These are phyloP conservation scores for Microsporum canis DNA, from an alignment of 2,329 filamentous ascomycete species.

Conservation along the genomic window DNA sequence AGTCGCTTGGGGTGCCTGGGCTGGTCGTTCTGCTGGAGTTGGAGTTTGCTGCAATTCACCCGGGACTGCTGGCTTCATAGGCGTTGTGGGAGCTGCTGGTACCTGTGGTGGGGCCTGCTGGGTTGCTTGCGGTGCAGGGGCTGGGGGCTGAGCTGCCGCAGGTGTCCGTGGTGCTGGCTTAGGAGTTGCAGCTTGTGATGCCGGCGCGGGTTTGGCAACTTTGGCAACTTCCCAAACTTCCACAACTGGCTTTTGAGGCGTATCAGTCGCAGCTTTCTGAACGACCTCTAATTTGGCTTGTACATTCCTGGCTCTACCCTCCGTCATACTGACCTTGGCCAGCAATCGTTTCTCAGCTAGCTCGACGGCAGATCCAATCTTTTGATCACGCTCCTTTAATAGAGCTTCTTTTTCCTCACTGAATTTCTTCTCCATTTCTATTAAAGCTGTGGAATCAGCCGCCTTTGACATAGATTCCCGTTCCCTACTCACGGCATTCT, in stretches of 20 bases:
- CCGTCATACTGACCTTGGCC: conserved; percentile 65
- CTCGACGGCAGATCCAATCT: conserved; percentile 49
- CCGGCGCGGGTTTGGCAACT: conserved; percentile 30
- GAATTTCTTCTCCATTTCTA: conserved; percentile 30
- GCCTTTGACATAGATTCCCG: conserved; percentile 20
- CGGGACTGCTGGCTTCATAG: conserved; percentile 6
- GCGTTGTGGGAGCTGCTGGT: conserved; percentile 9
- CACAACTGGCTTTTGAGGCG: conserved; percentile 66
- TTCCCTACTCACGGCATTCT: conserved; percentile 33
- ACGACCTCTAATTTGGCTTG: conserved; percentile 67
- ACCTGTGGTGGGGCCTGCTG: conserved; percentile 11
- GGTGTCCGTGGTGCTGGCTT: conserved; percentile 7
- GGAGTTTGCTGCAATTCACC: conserved; percentile 5
- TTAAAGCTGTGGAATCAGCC: conserved; percentile 26
- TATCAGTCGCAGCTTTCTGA: conserved; percentile 70
- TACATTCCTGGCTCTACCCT: conserved; percentile 54
- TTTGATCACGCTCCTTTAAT: conserved; percentile 43
- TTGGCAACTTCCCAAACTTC: conserved; percentile 83
- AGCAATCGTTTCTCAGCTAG: conserved; percentile 65
- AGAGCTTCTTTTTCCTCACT: conserved; percentile 32
- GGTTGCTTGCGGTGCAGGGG: conserved; percentile 8
- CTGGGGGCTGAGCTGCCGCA: conserved; percentile 7
- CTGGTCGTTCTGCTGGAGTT: conserved; percentile 9
- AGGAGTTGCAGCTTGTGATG: conserved; percentile 11
- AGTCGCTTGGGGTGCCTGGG: conserved; percentile 4